Conservation (phyloP, 345 rosid genomes). For the Moringa oleifera region DNA sequence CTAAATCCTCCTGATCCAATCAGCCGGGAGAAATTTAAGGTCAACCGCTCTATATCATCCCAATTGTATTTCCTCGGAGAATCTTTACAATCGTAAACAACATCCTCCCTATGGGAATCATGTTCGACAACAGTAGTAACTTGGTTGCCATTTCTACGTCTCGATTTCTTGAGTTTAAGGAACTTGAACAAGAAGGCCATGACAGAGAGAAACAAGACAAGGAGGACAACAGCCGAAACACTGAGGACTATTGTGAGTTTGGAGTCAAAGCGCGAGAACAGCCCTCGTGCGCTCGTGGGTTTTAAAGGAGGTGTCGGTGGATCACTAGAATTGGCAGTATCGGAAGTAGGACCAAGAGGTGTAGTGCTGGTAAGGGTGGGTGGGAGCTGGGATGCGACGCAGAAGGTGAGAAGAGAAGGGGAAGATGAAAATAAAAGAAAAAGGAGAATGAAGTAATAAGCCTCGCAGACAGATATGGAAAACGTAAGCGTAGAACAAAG, state of each 20-base stretch:
- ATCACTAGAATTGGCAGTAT: slow-evolving; percentile 6
- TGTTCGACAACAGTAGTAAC: slow-evolving; percentile 6
- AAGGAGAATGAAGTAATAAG: slow-evolving; percentile 12
- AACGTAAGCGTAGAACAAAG: not conserved
- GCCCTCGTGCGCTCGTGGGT: not conserved
- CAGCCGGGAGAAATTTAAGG: slow-evolving; percentile 42
- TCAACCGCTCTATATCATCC: slow-evolving; percentile 47
- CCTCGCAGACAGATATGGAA: slow-evolving; percentile 20
- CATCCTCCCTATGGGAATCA: slow-evolving; percentile 4
- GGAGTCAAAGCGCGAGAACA: slow-evolving; percentile 3
- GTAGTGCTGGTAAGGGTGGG: slow-evolving; percentile 14
- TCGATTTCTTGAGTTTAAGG: slow-evolving; percentile 22
- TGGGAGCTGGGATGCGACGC: slow-evolving; percentile 18
- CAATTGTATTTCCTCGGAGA: slow-evolving; percentile 35
- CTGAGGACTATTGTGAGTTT: not conserved
- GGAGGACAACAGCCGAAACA: slow-evolving; percentile 9
- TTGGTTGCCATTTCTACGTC: slow-evolving; percentile 1
- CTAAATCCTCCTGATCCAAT: slow-evolving; percentile 87
- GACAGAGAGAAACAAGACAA: slow-evolving; percentile 11
- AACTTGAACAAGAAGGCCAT: slow-evolving; percentile 45
- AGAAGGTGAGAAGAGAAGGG: slow-evolving; percentile 21
- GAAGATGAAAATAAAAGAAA: not conserved
- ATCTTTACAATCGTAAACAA: slow-evolving; percentile 15
- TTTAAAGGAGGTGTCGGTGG: slow-evolving; percentile 29
- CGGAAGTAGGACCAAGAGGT: slow-evolving; percentile 13